Evolutionary conservation across 257 asterid species (phyloP).

Genomic region (Solanum bulbocastanum): DNA sequence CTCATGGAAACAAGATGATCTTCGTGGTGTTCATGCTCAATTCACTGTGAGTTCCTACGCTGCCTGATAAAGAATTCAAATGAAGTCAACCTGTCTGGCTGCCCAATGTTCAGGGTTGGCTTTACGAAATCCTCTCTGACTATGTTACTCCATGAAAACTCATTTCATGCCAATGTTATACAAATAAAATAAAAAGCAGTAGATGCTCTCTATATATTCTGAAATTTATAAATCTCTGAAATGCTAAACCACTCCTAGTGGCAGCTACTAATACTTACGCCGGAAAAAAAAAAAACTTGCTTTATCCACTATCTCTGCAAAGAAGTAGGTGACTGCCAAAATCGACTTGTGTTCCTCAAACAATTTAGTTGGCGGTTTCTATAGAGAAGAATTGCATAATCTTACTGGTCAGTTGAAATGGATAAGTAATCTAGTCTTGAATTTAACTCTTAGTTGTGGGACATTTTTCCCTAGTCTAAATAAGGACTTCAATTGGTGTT

Average conservation of each 20-base stretch:
- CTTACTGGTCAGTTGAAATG: not conserved
- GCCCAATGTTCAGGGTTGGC: not conserved
- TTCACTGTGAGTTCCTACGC: conserved; percentile 54
- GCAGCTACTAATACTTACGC: not conserved
- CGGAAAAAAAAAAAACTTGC: not conserved
- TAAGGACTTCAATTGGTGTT: not conserved
- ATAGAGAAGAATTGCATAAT: not conserved
- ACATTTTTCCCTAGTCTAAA: not conserved
- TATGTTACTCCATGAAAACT: not conserved
- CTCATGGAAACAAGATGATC: conserved; percentile 86
- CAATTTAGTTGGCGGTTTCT: not conserved
- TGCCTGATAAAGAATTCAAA: not conserved
- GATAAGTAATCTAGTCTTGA: not conserved
- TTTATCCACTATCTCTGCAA: not conserved
- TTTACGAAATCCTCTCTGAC: not conserved
- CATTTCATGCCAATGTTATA: not conserved
- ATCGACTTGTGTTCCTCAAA: not conserved
- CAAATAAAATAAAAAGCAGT: not conserved
- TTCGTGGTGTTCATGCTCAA: conserved; percentile 77
- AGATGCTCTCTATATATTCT: not conserved
- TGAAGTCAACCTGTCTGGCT: not conserved
- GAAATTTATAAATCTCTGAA: not conserved
- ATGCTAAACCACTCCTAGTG: not conserved
- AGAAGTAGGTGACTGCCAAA: not conserved
- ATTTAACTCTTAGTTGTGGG: not conserved